These are phyloP conservation scores for Eucalyptus tenuipes DNA, from an alignment of 345 rosid species.

Conservation along the genomic window DNA sequence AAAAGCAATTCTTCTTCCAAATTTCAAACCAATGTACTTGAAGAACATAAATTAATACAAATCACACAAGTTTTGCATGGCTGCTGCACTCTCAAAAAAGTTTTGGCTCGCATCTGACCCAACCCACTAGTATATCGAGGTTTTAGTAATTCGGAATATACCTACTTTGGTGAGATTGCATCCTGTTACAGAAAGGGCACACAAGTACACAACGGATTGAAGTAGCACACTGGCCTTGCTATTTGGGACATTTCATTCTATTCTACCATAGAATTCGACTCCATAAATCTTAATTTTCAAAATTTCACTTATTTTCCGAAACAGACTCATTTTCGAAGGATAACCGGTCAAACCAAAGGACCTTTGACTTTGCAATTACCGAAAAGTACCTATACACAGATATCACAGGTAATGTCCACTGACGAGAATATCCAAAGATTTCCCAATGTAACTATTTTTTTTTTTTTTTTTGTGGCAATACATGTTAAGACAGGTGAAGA, in stretches of 20 bases:
- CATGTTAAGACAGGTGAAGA: neutral
- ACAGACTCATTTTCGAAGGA: neutral
- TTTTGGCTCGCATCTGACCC: neutral
- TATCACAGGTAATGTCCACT: neutral
- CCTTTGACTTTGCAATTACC: neutral
- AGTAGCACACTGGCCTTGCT: neutral
- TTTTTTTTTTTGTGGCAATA: neutral
- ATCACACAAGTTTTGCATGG: neutral
- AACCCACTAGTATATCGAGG: neutral
- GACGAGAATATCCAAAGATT: neutral
- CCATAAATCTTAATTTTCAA: neutral
- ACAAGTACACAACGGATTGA: neutral
- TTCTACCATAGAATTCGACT: neutral
- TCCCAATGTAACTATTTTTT: neutral
- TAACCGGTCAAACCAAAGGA: neutral
- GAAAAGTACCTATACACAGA: neutral
- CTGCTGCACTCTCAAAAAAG: neutral
- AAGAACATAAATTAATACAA: neutral
- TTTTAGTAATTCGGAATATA: neutral
- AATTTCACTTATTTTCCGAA: neutral
- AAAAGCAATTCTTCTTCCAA: neutral
- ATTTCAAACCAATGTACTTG: neutral
- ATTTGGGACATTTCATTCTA: neutral
- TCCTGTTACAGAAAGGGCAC: neutral
- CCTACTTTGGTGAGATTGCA: neutral